These are phyloP conservation scores for Ogataea pilisensis DNA, from an alignment of 805 yeast genomes.

Conservation along the genomic window DNA sequence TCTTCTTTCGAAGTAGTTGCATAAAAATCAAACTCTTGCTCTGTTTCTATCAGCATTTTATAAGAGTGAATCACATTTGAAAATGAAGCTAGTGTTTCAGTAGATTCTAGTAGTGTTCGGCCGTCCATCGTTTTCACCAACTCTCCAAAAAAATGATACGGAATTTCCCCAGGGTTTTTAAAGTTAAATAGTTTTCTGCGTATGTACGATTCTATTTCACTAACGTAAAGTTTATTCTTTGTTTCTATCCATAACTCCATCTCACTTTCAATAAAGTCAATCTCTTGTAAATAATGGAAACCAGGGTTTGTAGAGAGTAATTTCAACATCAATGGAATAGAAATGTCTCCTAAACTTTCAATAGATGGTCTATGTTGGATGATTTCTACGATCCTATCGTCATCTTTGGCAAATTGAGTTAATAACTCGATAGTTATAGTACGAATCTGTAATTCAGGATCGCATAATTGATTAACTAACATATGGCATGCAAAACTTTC, in stretches of 20 bases:
- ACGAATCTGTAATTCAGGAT: conserved; percentile 52
- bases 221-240: conserved; percentile 43
- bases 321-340: conserved; percentile 49
- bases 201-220: conserved; percentile 41
- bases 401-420: conserved; percentile 47
- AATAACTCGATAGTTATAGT: conserved; percentile 52
- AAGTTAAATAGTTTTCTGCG: conserved; percentile 17
- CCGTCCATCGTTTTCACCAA: conserved; percentile 82
- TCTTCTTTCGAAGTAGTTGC: conserved; percentile 15
- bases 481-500: conserved; percentile 48
- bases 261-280: conserved; percentile 60
- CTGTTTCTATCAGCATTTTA: conserved; percentile 11
- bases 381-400: conserved; percentile 44
- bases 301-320: conserved; percentile 68
- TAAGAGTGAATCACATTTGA: conserved; percentile 16
- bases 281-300: conserved; percentile 55
- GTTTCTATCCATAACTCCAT: conserved; percentile 62
- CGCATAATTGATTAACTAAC: conserved; percentile 67
- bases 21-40: conserved; percentile 19
- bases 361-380: conserved; percentile 55
- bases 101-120: conserved; percentile 46
- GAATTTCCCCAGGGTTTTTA: conserved; percentile 28
- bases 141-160: conserved; percentile 75
- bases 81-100: conserved; percentile 24
- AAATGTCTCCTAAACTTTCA: conserved; percentile 29